These are phyloP conservation scores for Ogataea hybrid DNA, from an alignment of 1,139 yeast genomes.

Conservation along the genomic window DNA sequence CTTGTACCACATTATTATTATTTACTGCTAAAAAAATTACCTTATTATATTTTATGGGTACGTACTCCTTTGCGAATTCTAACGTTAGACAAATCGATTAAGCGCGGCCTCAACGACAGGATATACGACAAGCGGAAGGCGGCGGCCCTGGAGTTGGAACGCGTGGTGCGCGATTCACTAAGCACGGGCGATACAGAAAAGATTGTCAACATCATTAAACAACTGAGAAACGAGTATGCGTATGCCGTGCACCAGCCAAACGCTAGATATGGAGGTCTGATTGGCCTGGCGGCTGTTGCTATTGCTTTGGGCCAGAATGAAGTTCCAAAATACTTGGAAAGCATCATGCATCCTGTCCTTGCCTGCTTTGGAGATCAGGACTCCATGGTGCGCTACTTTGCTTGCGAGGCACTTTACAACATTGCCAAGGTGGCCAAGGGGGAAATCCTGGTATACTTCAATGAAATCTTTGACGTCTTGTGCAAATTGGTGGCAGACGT, in stretches of 20 bases:
- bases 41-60: constrained; percentile 10
- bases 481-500: constrained; percentile 90
- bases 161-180: constrained; percentile 69
- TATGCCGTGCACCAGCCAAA: constrained; percentile 77
- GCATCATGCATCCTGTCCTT: constrained; percentile 87
- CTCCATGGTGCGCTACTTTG: constrained; percentile 93
- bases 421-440: constrained; percentile 97
- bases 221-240: constrained; percentile 66
- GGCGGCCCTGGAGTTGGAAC: constrained; percentile 89
- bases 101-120: constrained; percentile 84
- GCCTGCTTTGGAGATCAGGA: constrained; percentile 98
- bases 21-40: neutral
- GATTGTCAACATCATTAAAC: constrained; percentile 66
- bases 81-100: constrained; percentile 61
- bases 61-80: neutral
- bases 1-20: neutral
- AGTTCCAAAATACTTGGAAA: constrained; percentile 71
- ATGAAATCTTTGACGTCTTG: constrained; percentile 90
- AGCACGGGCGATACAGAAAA: constrained; percentile 65
- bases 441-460: constrained; percentile 85
- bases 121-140: constrained; percentile 93
- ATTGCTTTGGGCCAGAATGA: constrained; percentile 74
- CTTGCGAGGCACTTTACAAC: constrained; percentile 94
- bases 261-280: constrained; percentile 72
- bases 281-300: constrained; percentile 76